Conservation (phyloP, 495 filamentous ascomycete genomes). For the Pyrenula aspistea region DNA sequence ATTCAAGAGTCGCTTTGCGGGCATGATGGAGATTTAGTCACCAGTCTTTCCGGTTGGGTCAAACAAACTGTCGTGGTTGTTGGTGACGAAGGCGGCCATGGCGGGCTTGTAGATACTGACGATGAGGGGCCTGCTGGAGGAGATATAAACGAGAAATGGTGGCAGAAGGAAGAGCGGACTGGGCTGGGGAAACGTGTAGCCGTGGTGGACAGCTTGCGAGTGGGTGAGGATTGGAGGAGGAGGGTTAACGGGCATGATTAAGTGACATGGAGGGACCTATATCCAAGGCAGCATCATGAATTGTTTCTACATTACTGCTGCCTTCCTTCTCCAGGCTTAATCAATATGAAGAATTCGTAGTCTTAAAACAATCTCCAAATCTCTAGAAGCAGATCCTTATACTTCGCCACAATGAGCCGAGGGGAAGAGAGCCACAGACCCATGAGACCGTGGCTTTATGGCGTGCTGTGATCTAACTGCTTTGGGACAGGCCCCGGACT, state of each 20-base stretch:
- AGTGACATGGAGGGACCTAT: conserved; percentile 9
- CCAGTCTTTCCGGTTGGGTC: conserved; percentile 71
- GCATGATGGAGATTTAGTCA: conserved; percentile 53
- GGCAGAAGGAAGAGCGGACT: conserved; percentile 67
- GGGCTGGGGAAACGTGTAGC: conserved; percentile 78
- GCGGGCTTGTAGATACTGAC: conserved; percentile 81
- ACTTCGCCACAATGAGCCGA: too few relatives aligned
- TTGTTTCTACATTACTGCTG: conserved; percentile 7
- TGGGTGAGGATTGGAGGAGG: conserved; percentile 75
- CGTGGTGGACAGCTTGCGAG: conserved; percentile 63
- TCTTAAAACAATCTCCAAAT: too few relatives aligned
- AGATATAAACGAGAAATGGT: conserved; percentile 58
- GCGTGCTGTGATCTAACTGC: too few relatives aligned
- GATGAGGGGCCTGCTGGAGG: conserved; percentile 54
- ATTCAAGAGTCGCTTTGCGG: conserved; percentile 70
- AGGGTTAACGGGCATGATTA: conserved; percentile 62
- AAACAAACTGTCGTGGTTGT: conserved; percentile 75
- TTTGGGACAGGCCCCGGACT: too few relatives aligned
- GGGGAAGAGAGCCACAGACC: too few relatives aligned
- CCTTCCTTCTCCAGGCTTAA: too few relatives aligned
- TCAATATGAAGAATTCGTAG: too few relatives aligned
- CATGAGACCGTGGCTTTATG: too few relatives aligned
- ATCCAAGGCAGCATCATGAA: conserved; percentile 6
- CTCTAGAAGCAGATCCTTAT: too few relatives aligned
- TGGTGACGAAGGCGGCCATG: conserved; percentile 70